Evolutionary conservation across 306 rosid species (phyloP).

Genomic region (Cicer yamashitae): DNA sequence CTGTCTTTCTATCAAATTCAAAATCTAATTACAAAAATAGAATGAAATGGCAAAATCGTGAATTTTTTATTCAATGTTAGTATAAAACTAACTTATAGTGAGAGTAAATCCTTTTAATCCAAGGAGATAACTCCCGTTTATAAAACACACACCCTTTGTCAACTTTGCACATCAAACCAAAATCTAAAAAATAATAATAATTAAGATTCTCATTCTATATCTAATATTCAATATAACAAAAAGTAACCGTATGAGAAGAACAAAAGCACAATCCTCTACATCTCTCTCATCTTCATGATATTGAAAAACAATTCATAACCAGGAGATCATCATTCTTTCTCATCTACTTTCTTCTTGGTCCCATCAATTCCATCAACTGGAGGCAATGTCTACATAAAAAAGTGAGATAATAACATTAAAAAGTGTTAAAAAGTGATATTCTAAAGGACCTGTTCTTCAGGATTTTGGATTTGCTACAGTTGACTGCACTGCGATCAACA

Average conservation of each 20-base stretch:
- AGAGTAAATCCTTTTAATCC: too few relatives aligned
- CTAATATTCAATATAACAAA: neutral
- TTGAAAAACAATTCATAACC: conserved; percentile 7
- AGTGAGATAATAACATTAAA: conserved; percentile 26
- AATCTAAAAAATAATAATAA: neutral
- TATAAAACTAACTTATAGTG: too few relatives aligned
- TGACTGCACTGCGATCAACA: too few relatives aligned
- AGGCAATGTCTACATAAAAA: conserved; percentile 48
- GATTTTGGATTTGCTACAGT: too few relatives aligned
- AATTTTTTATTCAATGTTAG: too few relatives aligned
- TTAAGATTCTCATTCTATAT: neutral
- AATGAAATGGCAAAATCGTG: too few relatives aligned
- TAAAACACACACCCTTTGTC: neutral
- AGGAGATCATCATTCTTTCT: conserved; percentile 38
- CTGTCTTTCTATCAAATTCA: too few relatives aligned
- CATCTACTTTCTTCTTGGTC: conserved; percentile 45
- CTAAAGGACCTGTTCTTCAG: conserved; percentile 1
- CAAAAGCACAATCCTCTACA: conserved; percentile 31
- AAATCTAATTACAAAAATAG: too few relatives aligned
- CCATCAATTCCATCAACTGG: conserved; percentile 48
- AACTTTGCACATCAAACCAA: conserved; percentile 28
- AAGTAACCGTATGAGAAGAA: conserved; percentile 5
- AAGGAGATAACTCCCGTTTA: neutral
- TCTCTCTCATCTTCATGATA: conserved; percentile 10
- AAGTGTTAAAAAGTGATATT: neutral